phyloP scores from a whole-genome alignment of 495 filamentous ascomycete genomes.

The Penicillium subrubescens region DNA sequence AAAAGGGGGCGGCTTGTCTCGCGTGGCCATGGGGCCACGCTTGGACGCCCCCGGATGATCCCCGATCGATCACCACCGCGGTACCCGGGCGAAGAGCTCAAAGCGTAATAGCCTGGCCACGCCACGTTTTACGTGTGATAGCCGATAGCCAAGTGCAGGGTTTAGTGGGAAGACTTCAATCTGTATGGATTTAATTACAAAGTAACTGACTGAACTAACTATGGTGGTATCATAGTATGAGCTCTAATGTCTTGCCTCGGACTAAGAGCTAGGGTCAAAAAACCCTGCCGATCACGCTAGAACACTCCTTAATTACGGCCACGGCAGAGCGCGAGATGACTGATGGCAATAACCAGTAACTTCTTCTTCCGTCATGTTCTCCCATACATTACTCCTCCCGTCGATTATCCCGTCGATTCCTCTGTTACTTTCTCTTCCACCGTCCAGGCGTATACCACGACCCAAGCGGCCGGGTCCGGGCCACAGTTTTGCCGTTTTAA shows the following conservation, averaged over 20 bases:
- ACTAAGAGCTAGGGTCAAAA: not conserved
- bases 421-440: not conserved
- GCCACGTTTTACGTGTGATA: conserved; percentile 2
- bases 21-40: conserved; percentile 25
- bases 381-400: not conserved
- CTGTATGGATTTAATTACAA: too few relatives aligned
- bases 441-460: not conserved
- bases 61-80: conserved; percentile 37
- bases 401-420: not conserved
- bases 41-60: conserved; percentile 32
- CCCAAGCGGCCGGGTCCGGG: conserved; percentile 11
- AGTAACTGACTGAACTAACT: too few relatives aligned
- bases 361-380: not conserved
- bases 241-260: not conserved
- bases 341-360: not conserved
- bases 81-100: conserved; percentile 14
- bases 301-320: conserved; percentile 1
- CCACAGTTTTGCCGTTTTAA: conserved; percentile 11
- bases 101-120: conserved; percentile 2
- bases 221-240: not conserved
- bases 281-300: not conserved
- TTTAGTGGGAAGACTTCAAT: not conserved
- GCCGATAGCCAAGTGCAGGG: not conserved
- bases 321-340: not conserved
- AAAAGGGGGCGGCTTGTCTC: conserved; percentile 15